Base-by-base conservation (phyloP, 2,329 filamentous ascomycete species). In the Neofusicoccum cordaticola region DNA sequence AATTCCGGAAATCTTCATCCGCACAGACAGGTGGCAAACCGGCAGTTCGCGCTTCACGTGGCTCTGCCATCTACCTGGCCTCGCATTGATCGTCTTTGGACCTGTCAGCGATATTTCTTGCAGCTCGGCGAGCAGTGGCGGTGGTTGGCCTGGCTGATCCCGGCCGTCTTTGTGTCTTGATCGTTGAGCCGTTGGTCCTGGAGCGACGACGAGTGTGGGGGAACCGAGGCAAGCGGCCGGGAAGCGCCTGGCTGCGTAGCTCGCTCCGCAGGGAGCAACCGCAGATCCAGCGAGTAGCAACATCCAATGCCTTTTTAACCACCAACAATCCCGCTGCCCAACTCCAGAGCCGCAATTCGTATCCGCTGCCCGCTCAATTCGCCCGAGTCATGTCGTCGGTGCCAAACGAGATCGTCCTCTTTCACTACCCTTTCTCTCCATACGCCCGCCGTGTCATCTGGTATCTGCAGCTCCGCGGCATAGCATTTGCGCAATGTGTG, bases 401-500 rank as follows among this genome's bases (percentile, higher is more conserved):
- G 63, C 74, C 75, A 15, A 80, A 79, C 66, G 72, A 76, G 17
- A 83, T 89, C 42, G 77, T 90, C 13, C 72, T 90, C 1, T 90
- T 87, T 74, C 86, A 89, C 74, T 91, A 91, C 73, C 74, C 79
- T 1, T 83, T 80, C 72, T 90, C 88, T 17, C 88, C 88, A 0
- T 90, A 85, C 70, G 88, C 86, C n/a, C 81, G 80, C 64, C 79
- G 87, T 66, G 73, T 90, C 39, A 75, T 82, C 35, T 90, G 87
- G 86, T 91, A 91, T 72, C 80, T 91, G 19, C 79, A 81, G 12
- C 81, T 91, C 1, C 84, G 88, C 42, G 83, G 83, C 31, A 89
- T 91, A 60, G 82, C 84, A 0, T 90, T 88, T 71, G 82, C 80
- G 37, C 82, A 90, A 86, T 90, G 88, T 70, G 86, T 89, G 79